Base-by-base conservation (phyloP, 2,329 filamentous ascomycete genomes). In the Colletotrichum sp. region DNA sequence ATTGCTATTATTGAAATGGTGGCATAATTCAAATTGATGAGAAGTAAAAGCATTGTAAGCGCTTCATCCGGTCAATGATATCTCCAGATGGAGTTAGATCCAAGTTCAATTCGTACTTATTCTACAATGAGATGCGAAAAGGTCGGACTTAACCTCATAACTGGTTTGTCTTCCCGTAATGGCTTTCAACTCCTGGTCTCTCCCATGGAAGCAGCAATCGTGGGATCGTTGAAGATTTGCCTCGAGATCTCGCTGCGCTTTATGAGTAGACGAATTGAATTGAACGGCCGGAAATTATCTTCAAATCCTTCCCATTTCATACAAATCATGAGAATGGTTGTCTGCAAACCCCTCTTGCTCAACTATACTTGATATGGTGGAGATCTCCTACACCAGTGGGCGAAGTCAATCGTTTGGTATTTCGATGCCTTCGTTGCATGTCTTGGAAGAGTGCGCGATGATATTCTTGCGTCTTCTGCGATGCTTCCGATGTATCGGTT, bases 131-230 rank as follows among this genome's bases (percentile, higher is more conserved):
- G 18, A 48, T 3, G 39, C 0, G 18, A 48, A 48, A 6, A n/a
- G 1, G 18, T 1, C 5, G 9, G 18, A 21, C n/a, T 21, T 52
- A 2, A 52, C 4, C 3, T 21, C 10, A 52, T 3, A 4, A 13
- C 43, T 52, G 10, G 0, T 21, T 1, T 5, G 12, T 13, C 10
- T 52, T 12, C 1, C n/a, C n/a, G 4, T 21, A 4, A 0, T 52
- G 43, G n/a, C 5, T 52, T 13, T 52, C n/a, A 21, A 21, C 6
- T 13, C 43, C 43, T 21, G 9, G 43, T 48, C 43, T 48, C 6
- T 13, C 43, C 6, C 18, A 48, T 48, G 6, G 43, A 48, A 21
- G 10, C n/a, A 48, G 10, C 4, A 7, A 1, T n/a, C 3, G 3
- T 13, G 4, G 5, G 10, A 4, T 48, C 10, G n/a, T 21, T 21